phyloP scores from a whole-genome alignment of 306 rosid genomes.

The Prinsepia uniflora region DNA sequence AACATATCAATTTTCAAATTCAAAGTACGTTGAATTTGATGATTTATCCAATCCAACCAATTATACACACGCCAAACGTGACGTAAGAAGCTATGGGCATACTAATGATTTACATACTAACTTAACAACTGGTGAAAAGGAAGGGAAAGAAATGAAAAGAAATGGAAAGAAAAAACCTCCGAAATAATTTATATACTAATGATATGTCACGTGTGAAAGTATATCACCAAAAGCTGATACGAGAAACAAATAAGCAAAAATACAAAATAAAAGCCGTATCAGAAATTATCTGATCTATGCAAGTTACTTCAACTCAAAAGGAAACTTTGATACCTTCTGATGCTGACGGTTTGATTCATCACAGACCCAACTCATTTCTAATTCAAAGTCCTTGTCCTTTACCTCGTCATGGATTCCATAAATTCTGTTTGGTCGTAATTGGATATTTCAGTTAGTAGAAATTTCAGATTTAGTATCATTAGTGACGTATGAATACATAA shows the following conservation, averaged over 20 bases:
- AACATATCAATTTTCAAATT: no score
- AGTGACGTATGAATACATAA: neutral
- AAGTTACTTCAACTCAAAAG: no score
- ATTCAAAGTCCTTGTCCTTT: conserved; percentile 90
- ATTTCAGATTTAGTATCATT: conserved; percentile 7
- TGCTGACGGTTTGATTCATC: conserved; percentile 93
- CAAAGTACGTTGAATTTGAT: no score
- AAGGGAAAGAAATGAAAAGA: neutral
- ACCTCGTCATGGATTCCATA: conserved; percentile 98
- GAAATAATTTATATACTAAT: neutral
- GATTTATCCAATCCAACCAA: no score
- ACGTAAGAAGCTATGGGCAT: neutral
- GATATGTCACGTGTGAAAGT: no score
- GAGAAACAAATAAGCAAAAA: neutral
- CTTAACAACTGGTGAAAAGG: neutral
- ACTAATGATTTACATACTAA: no score
- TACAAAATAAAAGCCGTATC: neutral
- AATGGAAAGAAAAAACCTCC: neutral
- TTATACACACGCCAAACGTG: no score
- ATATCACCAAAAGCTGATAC: neutral
- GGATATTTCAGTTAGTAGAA: conserved; percentile 4
- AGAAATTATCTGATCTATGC: neutral
- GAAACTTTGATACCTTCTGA: conserved; percentile 54
- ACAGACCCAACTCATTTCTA: conserved; percentile 98
- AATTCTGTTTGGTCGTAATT: conserved; percentile 44